Base-by-base conservation (phyloP, 2,329 filamentous ascomycete species). In the Cadophora malorum region DNA sequence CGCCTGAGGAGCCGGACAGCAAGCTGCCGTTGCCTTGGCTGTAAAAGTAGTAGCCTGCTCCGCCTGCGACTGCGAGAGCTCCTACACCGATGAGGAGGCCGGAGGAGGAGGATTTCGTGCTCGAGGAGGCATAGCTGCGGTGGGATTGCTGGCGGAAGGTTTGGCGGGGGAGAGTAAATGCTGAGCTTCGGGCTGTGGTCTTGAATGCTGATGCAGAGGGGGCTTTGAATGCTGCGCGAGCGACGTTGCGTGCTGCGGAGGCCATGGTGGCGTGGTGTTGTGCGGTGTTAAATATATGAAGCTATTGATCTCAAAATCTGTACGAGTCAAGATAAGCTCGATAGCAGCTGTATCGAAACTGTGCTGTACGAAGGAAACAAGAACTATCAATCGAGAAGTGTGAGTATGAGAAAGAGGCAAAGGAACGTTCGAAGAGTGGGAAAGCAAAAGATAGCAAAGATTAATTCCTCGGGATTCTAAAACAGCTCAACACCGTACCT, bases 101-200 rank as follows among this genome's bases (percentile, higher is more conserved):
- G 71, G 83, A 80, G 79, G 78, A 82, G 67, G 81, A 81, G 31
- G 81, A 81, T 73, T 82, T 82, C 64, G 90, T 88, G 16, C 41
- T 14, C 80, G 89, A 89, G 66, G 91, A 91, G 55, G 94, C 90
- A 83, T 96, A 97, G 81, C 89, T 90, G 73, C 93, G 92, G 74
- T 90, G 91, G 76, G 88, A 88, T 76, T 90, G 85, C 78, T 90
- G 88, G 80, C 91, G 91, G 84, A 94, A 90, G 74, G 88, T 85
- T 76, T 91, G 87, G 74, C 90, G 87, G 65, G 86, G 84, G 56
- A 85, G 83, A 73, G 83, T 81, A 79, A 92, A 85, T 72, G 87
- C 83, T 41, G 78, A 78, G 76, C 83, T 86, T 76, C 86, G 88
- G 55, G 86, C 81, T 64, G 84, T 80, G 74, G 86, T 83, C 76